These are phyloP conservation scores for Solanum rostratum DNA, from an alignment of 257 asterid genomes.

Conservation along the genomic window DNA sequence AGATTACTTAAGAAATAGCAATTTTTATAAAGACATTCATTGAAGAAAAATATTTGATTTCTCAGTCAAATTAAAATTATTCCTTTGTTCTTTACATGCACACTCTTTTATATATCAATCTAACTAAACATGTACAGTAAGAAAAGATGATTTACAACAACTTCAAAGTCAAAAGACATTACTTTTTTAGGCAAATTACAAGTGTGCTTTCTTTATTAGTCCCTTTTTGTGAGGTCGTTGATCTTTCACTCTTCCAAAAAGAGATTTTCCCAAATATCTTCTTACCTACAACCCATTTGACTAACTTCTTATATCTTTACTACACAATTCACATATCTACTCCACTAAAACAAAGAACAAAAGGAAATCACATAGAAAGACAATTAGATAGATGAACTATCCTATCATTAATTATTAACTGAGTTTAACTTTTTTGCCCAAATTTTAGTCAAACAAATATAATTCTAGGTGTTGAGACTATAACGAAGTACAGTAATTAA, in stretches of 20 bases:
- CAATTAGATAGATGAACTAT: background rate
- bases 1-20: background rate
- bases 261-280: background rate
- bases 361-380: background rate
- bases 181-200: background rate
- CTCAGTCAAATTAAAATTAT: background rate
- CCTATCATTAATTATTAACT: background rate
- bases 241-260: background rate
- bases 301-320: background rate
- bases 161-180: slow-evolving; percentile 4
- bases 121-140: background rate
- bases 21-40: background rate
- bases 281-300: background rate
- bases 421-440: background rate
- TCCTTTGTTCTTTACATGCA: background rate
- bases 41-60: background rate
- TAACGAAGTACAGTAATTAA: no score
- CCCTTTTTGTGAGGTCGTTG: background rate
- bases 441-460: background rate
- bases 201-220: background rate
- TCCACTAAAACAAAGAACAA: background rate
- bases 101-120: background rate
- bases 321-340: background rate
- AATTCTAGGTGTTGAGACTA: no score
- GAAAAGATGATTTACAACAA: background rate